Evolutionary conservation across 2,329 filamentous ascomycete species (phyloP), one percentile per base, ranked within the genome.

Genomic region (Fusarium sp.): DNA sequence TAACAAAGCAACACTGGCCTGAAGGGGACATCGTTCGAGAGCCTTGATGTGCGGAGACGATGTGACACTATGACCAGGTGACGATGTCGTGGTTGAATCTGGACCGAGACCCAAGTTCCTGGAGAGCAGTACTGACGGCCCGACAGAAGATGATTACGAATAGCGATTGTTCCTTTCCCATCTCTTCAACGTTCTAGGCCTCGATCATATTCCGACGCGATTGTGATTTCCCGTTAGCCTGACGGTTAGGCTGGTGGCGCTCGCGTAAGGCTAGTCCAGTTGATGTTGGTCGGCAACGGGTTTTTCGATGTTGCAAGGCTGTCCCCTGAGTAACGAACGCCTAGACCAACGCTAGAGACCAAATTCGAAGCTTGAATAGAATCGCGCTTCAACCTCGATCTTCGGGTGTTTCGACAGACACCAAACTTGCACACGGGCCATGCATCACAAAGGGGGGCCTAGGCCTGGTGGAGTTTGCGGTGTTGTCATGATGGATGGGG

Each of bases 301-400:
- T 50, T 63, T 54, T 45, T 59, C 25, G 9, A 65, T 27, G 58
- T 64, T 74, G 65, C 75, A 77, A 74, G 76, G 74, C 75, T 75
- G 65, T 69, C 63, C 75, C 76, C 71, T 70, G 70, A 65, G 54
- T 31, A 47, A 70, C 40, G 22, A 67, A 66, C 64, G 60, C 68
- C 64, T 65, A 60, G 74, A 57, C 68, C 68, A 42, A 65, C 69
- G 56, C 67, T 74, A 76, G 59, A 62, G 33, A 63, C 54, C 45
- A 60, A 70, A 42, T 57, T 65, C 63, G 62, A 75, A 71, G 62
- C 62, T 62, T 52, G 56, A 73, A 59, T 61, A 56, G 60, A 36
- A 62, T 56, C 42, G 54, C 42, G 50, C 68, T 68, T 64, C 64
- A 63, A 74, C 29, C 47, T 63, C 45, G 60, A 66, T 54, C 61